Evolutionary conservation across 495 filamentous ascomycete genomes (phyloP), one percentile per base, ranked within the genome.

Genomic region (Annulohypoxylon maeteangense): DNA sequence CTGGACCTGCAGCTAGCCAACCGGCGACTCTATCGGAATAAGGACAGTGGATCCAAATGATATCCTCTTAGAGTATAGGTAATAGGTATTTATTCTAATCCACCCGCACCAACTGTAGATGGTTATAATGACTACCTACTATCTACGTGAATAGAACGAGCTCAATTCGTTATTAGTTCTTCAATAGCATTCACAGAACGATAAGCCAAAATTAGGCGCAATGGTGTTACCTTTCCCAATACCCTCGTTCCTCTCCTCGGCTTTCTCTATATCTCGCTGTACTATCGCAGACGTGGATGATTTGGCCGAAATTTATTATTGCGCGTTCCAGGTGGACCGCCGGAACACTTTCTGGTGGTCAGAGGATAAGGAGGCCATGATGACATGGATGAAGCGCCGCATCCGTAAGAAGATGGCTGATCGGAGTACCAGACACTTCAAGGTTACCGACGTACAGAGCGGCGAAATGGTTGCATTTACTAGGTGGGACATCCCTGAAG

Each of bases 271-370:
- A 3, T 72, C 74, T 31, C 60, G 48, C 25, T 62, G 65, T 27
- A 74, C 62, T 7, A 25, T 36, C 14, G 65, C 68, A 16, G 75
- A 78, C 45, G 45, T 72, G 16, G 44, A 76, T 36, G 48, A 40
- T 0, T 2, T 77, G 2, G 18, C 45, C 47, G 63, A 69, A 14
- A 25, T 72, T 7, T 78, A 78, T 59, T 76, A 70, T 12, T 65
- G 65, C 0, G 38, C 65, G 5, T 78, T 78, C 31, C 23, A 18
- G 1, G 60, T 51, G 2, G 71, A 74, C 34, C 59, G 22, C 5
- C 42, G 59, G 48, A 76, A 72, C 59, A 66, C 65, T 1, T 78
- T 67, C 29, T 78, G 75, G 75, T 78, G 75, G 75, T 22, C 75
- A 14, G 11, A 60, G 16, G 71, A 74, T 8, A 68, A 53, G 31